phyloP scores from a whole-genome alignment of 495 filamentous ascomycete species.

The Acidomyces sp. region DNA sequence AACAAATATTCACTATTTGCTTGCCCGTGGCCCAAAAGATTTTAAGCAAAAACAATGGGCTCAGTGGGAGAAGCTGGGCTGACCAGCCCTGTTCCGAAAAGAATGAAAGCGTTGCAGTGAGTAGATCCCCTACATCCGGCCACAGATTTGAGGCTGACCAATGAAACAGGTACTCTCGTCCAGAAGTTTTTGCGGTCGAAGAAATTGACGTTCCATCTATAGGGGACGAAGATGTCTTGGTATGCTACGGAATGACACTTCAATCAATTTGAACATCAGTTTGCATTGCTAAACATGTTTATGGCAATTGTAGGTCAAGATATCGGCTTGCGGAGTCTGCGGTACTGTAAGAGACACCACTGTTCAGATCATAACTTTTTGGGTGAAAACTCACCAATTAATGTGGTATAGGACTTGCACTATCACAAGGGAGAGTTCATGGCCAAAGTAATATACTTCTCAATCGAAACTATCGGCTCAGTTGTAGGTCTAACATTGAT shows the following conservation, averaged over 20 bases:
- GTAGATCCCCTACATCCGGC: neutral
- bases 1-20: too few species aligned
- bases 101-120: constrained; percentile 9
- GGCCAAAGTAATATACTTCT: constrained; percentile 1
- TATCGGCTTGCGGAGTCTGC: constrained; percentile 11
- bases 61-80: too few species aligned
- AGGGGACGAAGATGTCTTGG: constrained; percentile 6
- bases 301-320: constrained; percentile 5
- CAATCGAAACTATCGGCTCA: neutral
- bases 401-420: constrained; percentile 5
- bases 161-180: constrained; percentile 3
- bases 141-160: neutral
- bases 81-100: too few species aligned
- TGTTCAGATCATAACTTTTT: neutral
- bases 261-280: too few species aligned
- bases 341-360: constrained; percentile 3
- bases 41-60: too few species aligned
- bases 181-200: constrained; percentile 4
- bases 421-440: constrained; percentile 15
- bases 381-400: neutral
- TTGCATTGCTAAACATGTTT: neutral
- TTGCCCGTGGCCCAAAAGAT: too few species aligned
- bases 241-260: neutral
- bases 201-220: constrained; percentile 6
- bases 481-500: neutral